phyloP scores from a whole-genome alignment of 208 protist genomes.

The Leptomonas pyrrhocoris region DNA sequence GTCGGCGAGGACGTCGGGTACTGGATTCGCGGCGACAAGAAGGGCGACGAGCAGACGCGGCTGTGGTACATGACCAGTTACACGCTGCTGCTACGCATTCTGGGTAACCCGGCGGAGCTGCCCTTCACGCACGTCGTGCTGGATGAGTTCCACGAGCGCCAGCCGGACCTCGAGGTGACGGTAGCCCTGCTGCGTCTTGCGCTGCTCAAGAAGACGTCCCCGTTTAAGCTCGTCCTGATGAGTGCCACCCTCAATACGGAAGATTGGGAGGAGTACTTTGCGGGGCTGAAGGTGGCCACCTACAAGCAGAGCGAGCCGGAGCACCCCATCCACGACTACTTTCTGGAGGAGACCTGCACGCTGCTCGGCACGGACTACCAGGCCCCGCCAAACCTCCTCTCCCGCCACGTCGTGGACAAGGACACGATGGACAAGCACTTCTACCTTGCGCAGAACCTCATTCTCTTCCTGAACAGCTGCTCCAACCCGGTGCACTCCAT shows the following conservation, averaged over 20 bases:
- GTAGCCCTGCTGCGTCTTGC: slow-evolving; percentile 87
- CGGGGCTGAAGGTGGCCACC: slow-evolving; percentile 66
- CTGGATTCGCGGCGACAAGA: slow-evolving; percentile 86
- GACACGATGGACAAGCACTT: slow-evolving; percentile 63
- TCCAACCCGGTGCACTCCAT: slow-evolving; percentile 72
- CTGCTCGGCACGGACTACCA: slow-evolving; percentile 68
- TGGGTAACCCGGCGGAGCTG: slow-evolving; percentile 55
- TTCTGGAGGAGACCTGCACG: slow-evolving; percentile 76
- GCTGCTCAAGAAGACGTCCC: slow-evolving; percentile 44
- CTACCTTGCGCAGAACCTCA: slow-evolving; percentile 64
- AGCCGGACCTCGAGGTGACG: slow-evolving; percentile 93
- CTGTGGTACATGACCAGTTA: slow-evolving; percentile 92
- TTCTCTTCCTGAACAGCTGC: slow-evolving; percentile 65
- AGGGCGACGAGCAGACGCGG: slow-evolving; percentile 74
- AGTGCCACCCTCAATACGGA: slow-evolving; percentile 91
- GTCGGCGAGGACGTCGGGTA: slow-evolving; percentile 82
- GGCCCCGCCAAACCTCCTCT: slow-evolving; percentile 35
- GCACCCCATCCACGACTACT: slow-evolving; percentile 88
- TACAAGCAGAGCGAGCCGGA: slow-evolving; percentile 79
- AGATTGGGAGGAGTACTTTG: slow-evolving; percentile 89
- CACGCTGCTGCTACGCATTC: slow-evolving; percentile 78
- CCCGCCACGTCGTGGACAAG: slow-evolving; percentile 51
- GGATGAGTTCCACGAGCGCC: slow-evolving; percentile 95
- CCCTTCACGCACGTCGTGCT: slow-evolving; percentile 92
- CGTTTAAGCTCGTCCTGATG: slow-evolving; percentile 89